Conservation (phyloP, 352 stramenopile species). For the Globisporangium spinosum region DNA sequence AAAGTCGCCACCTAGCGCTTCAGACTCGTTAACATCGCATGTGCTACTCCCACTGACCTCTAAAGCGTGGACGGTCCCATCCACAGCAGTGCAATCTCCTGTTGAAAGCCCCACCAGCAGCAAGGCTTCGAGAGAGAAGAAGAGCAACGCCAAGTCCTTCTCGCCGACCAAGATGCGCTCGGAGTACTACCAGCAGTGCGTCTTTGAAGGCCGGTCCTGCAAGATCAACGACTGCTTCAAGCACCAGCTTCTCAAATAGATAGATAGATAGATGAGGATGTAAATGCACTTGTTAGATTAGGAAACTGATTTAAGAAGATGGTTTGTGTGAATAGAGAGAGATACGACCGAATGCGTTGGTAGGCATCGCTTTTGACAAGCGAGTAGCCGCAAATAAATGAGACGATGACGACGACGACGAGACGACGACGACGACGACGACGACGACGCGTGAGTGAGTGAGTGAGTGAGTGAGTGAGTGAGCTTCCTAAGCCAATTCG, state of each 20-base stretch:
- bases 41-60: background rate
- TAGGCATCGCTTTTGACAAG: background rate
- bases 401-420: background rate
- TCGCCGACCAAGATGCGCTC: constrained; percentile 35
- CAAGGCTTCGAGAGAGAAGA: constrained; percentile 8
- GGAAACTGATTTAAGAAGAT: background rate
- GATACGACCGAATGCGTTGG: background rate
- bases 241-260: constrained; percentile 46
- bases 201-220: constrained; percentile 51
- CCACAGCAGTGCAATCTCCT: background rate
- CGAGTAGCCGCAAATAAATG: background rate
- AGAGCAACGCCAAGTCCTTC: constrained; percentile 11
- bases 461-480: background rate
- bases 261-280: background rate
- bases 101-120: background rate
- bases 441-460: background rate
- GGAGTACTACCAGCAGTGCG: constrained; percentile 55
- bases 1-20: background rate
- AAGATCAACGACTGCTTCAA: constrained; percentile 67
- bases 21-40: background rate
- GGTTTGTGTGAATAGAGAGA: background rate
- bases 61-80: background rate
- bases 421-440: background rate
- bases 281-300: constrained; percentile 10
- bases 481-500: constrained; percentile 43